Conservation (phyloP, 2,329 filamentous ascomycete species). For the Pseudophaeomoniella oleicola region DNA sequence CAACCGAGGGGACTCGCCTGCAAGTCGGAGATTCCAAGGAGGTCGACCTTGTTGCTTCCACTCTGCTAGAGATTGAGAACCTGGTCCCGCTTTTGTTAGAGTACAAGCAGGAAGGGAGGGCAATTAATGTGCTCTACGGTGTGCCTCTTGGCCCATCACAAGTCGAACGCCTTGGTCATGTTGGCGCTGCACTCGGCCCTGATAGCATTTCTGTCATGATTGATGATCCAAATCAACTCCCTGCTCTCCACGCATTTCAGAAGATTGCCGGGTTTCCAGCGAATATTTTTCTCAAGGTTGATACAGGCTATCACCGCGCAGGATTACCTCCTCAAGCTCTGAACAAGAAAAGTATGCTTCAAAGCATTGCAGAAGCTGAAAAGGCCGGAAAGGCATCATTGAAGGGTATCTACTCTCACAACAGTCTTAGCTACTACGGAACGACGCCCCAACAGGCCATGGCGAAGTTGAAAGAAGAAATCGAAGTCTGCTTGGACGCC, state of each 20-base stretch:
- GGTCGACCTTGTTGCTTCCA: slow-evolving; percentile 56
- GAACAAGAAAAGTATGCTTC: slow-evolving; percentile 18
- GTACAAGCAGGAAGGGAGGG: slow-evolving; percentile 37
- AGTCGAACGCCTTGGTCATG: slow-evolving; percentile 41
- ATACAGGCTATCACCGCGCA: slow-evolving; percentile 58
- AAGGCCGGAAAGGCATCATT: slow-evolving; percentile 23
- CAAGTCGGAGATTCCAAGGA: slow-evolving; percentile 50
- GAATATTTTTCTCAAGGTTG: slow-evolving; percentile 56
- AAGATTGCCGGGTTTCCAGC: slow-evolving; percentile 31
- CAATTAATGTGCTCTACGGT: slow-evolving; percentile 56
- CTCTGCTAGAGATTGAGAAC: slow-evolving; percentile 57
- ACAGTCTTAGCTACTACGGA: slow-evolving; percentile 53
- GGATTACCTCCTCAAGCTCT: slow-evolving; percentile 42
- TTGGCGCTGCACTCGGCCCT: slow-evolving; percentile 42
- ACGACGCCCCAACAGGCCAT: slow-evolving; percentile 44
- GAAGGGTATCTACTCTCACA: slow-evolving; percentile 58
- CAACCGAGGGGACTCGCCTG: slow-evolving; percentile 48
- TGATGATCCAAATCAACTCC: slow-evolving; percentile 51
- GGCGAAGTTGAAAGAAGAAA: slow-evolving; percentile 43
- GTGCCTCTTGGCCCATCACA: slow-evolving; percentile 52
- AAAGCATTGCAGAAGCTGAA: slow-evolving; percentile 15
- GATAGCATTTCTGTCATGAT: slow-evolving; percentile 50
- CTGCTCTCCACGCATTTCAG: slow-evolving; percentile 30
- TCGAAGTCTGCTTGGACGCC: slow-evolving; percentile 29
- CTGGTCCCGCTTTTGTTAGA: slow-evolving; percentile 46